Percentiles rank a stretch among this genome's conserved stretches.
Evolutionary conservation across 495 filamentous ascomycete genomes (phyloP).

Genomic region (Penicillium paradoxum): DNA sequence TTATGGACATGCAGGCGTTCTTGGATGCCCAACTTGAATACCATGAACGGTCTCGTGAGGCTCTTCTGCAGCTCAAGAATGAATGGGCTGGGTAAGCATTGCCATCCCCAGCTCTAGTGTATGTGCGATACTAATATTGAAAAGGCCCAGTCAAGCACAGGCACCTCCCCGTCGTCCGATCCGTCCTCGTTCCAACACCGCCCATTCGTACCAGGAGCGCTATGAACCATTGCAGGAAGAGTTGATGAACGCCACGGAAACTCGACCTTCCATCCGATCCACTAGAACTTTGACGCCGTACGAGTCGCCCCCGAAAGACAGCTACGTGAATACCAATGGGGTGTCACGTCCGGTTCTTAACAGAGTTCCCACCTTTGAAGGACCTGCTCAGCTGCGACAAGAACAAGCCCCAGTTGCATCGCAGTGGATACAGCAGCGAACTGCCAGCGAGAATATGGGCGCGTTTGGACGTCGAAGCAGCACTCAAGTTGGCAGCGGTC

Average conservation of each 20-base stretch:
- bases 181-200: constrained; percentile 57
- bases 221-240: constrained; percentile 57
- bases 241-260: constrained; percentile 34
- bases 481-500: constrained; percentile 37
- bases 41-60: constrained; percentile 82
- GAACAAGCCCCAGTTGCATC: constrained; percentile 42
- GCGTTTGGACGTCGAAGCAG: constrained; percentile 35
- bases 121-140: constrained; percentile 15
- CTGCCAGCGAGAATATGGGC: constrained; percentile 52
- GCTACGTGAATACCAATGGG: constrained; percentile 20
- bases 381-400: constrained; percentile 49
- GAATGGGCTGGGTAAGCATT: constrained; percentile 61
- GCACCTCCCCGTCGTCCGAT: constrained; percentile 33
- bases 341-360: constrained; percentile 40
- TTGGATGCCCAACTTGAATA: constrained; percentile 88
- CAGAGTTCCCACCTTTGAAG: constrained; percentile 54
- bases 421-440: constrained; percentile 45
- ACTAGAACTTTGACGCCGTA: constrained; percentile 30
- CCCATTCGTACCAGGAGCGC: constrained; percentile 56
- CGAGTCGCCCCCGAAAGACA: constrained; percentile 34
- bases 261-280: constrained; percentile 60
- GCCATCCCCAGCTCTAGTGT: neutral
- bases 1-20: constrained; percentile 74
- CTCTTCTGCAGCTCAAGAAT: constrained; percentile 59
- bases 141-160: constrained; percentile 25